Conservation (phyloP, 805 yeast species). For the Pichia occidentalis region DNA sequence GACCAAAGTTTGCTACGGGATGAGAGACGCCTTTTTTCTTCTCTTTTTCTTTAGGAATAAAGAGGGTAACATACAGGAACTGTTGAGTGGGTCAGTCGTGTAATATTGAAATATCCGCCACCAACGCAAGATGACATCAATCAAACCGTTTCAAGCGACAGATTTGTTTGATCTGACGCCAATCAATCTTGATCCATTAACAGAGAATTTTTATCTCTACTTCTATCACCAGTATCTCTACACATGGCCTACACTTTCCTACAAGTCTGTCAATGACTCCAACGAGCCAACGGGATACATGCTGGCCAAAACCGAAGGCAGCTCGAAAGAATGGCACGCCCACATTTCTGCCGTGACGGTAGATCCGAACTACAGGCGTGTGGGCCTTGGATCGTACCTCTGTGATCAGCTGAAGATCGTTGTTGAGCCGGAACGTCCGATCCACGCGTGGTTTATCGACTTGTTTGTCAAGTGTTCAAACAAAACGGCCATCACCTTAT, state of each 20-base stretch:
- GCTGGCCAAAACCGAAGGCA: slow-evolving; percentile 97
- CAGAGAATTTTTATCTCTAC: slow-evolving; percentile 82
- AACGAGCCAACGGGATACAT: slow-evolving; percentile 57
- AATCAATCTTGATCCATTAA: slow-evolving; percentile 79
- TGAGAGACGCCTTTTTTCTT: too few species aligned
- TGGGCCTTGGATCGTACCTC: slow-evolving; percentile 77
- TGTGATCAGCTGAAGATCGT: slow-evolving; percentile 68
- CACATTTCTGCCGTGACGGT: slow-evolving; percentile 96
- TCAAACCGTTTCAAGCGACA: slow-evolving; percentile 80
- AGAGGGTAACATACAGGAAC: neutral
- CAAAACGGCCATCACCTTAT: slow-evolving; percentile 67
- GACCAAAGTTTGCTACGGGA: too few species aligned
- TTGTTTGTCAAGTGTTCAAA: slow-evolving; percentile 88
- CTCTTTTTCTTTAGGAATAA: too few species aligned
- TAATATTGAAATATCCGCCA: too few species aligned
- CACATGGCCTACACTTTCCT: slow-evolving; percentile 85
- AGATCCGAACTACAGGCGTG: slow-evolving; percentile 70
- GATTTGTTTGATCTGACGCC: slow-evolving; percentile 70
- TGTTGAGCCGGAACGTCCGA: slow-evolving; percentile 61
- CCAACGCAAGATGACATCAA: slow-evolving; percentile 63
- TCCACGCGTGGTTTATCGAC: slow-evolving; percentile 79
- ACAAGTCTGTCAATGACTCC: slow-evolving; percentile 48
- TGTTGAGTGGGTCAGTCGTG: too few species aligned
- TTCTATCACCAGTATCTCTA: slow-evolving; percentile 80
- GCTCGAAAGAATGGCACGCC: slow-evolving; percentile 82